A percentile compares a stretch with the other conserved stretches of the same genome.
phyloP scores from a whole-genome alignment of 495 filamentous ascomycete species.

The Penicillium roqueforti region DNA sequence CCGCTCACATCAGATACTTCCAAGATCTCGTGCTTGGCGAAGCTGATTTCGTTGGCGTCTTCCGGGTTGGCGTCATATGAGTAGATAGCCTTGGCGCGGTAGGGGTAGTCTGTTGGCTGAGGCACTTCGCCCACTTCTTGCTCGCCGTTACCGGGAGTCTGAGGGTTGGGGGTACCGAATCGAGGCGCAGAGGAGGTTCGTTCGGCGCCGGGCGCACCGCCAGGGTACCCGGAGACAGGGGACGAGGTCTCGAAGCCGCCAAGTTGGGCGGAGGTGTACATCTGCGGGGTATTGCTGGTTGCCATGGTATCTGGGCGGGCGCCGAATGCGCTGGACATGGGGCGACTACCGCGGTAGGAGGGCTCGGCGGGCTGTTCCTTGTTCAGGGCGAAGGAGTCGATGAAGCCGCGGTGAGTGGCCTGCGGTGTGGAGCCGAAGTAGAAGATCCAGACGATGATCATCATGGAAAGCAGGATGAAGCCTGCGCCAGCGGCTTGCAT shows the following conservation, averaged over 20 bases:
- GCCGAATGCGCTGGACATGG: conserved; percentile 46
- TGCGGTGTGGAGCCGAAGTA: conserved; percentile 94
- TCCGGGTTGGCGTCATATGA: conserved; percentile 98
- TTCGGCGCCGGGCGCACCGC: conserved; percentile 56
- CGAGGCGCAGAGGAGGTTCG: conserved; percentile 56
- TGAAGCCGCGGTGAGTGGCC: conserved; percentile 81
- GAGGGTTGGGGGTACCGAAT: conserved; percentile 42
- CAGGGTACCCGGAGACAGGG: conserved; percentile 75
- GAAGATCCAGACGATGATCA: conserved; percentile 95
- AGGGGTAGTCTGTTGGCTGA: conserved; percentile 89
- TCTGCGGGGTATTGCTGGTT: conserved; percentile 76
- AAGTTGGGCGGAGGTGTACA: conserved; percentile 94
- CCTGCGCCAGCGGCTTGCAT: conserved; percentile 87
- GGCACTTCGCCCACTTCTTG: conserved; percentile 59
- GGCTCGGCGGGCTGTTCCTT: conserved; percentile 60
- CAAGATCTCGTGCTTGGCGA: conserved; percentile 92
- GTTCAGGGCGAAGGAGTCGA: conserved; percentile 92
- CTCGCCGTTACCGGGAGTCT: conserved; percentile 11
- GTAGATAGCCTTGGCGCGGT: conserved; percentile 96
- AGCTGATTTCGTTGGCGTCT: conserved; percentile 96
- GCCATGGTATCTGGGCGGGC: conserved; percentile 77
- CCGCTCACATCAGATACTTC: conserved; percentile 97
- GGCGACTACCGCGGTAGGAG: conserved; percentile 60
- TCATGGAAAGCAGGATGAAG: conserved; percentile 93
- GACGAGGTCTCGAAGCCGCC: conserved; percentile 96